Conservation (phyloP, 2,329 filamentous ascomycete species). For the Cercospora janseana region DNA sequence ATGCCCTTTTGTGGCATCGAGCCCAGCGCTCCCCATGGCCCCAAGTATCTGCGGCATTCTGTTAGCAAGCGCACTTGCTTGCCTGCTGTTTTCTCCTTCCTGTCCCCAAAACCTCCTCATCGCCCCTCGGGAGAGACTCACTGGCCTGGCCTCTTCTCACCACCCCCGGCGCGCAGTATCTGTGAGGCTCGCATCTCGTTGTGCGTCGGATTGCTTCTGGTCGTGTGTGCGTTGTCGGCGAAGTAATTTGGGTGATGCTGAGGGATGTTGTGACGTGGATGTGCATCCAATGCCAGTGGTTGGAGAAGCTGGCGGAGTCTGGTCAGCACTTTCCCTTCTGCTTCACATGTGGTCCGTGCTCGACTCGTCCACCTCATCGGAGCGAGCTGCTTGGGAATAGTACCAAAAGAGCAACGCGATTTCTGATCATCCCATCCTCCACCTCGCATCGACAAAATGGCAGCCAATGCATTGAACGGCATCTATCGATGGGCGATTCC, state of each 20-base stretch:
- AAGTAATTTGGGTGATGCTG: neutral
- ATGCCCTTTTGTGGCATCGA: conserved; percentile 60
- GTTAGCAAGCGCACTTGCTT: conserved; percentile 14
- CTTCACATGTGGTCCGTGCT: conserved; percentile 4
- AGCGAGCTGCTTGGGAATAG: neutral
- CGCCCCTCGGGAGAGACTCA: conserved; percentile 32
- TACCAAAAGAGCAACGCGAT: neutral
- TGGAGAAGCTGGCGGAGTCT: conserved; percentile 1
- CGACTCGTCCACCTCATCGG: neutral
- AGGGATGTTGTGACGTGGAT: neutral
- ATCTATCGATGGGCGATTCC: conserved; percentile 72
- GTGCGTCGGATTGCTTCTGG: conserved; percentile 16
- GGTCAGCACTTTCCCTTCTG: conserved; percentile 5
- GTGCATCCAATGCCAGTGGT: conserved; percentile 2
- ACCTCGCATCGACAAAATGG: conserved; percentile 27
- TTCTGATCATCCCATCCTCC: conserved; percentile 1
- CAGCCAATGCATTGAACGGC: conserved; percentile 54
- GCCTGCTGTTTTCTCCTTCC: neutral
- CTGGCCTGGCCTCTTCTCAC: conserved; percentile 44
- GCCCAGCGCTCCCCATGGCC: conserved; percentile 69
- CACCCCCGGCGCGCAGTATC: conserved; percentile 39
- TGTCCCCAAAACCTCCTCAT: neutral
- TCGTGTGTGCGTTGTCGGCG: conserved; percentile 4
- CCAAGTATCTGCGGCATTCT: conserved; percentile 60
- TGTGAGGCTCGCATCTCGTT: conserved; percentile 40